A percentile compares a stretch with the other conserved stretches of the same genome.
phyloP scores from a whole-genome alignment of 495 filamentous ascomycete species.

The Sordaria brevicollis region DNA sequence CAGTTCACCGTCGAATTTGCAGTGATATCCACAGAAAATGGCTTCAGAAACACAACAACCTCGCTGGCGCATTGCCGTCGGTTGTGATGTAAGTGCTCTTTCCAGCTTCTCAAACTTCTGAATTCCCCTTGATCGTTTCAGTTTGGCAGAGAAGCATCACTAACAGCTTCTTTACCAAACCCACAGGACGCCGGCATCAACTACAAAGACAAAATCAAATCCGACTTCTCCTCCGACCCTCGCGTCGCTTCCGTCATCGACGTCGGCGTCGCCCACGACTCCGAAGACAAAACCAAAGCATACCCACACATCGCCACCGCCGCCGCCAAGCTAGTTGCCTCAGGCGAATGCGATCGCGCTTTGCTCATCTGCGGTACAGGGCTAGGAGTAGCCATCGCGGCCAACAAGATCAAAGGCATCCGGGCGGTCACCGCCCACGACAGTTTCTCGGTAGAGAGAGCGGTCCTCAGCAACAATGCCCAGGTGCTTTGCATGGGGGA shows the following conservation, averaged over 20 bases:
- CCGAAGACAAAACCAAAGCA: conserved; percentile 60
- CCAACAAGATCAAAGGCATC: conserved; percentile 80
- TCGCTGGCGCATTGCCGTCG: conserved; percentile 37
- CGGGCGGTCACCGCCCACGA: conserved; percentile 83
- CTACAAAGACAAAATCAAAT: conserved; percentile 74
- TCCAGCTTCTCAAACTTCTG: not conserved
- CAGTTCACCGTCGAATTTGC: not conserved
- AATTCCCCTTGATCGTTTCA: too few species aligned
- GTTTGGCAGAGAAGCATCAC: not conserved
- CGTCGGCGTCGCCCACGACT: conserved; percentile 39
- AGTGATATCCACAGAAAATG: not conserved
- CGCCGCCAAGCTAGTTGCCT: conserved; percentile 54
- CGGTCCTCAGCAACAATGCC: conserved; percentile 74
- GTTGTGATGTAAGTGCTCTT: conserved; percentile 34
- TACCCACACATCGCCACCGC: conserved; percentile 73
- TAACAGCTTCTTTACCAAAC: conserved; percentile 1
- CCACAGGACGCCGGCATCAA: conserved; percentile 59
- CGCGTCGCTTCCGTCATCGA: conserved; percentile 60
- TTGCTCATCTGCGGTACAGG: conserved; percentile 84
- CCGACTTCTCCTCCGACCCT: conserved; percentile 54
- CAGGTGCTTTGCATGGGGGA: conserved; percentile 86
- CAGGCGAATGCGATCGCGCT: conserved; percentile 65
- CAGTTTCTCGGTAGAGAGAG: conserved; percentile 71
- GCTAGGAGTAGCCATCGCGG: conserved; percentile 73
- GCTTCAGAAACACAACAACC: conserved; percentile 1